Evolutionary conservation across 176 grass and related monocot species (phyloP), one percentile per base, ranked within the genome.

Genomic region (Avena eriantha): DNA sequence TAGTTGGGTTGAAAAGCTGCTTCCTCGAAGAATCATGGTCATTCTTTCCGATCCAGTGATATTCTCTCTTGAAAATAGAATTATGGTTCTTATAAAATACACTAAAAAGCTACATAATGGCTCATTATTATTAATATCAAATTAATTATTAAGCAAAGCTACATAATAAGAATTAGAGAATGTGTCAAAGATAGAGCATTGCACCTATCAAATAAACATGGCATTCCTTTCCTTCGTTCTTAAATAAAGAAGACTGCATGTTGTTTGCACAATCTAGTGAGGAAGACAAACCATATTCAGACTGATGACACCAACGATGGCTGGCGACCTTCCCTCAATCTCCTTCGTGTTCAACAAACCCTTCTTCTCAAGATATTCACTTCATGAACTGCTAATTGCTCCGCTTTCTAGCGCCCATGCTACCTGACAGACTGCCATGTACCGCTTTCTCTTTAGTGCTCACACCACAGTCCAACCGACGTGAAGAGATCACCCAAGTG

Each of bases 261-360:
- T 58, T 93, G 56, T 77, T 98, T 60, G 87, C 85, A 85, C 84
- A 89, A 83, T 93, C 89, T 90, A 78, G 84, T 54, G 87, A 89
- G 75, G 77, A 84, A 70, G 90, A 95, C 69, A 98, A 29, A 29
- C 29, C 29, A 29, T 29, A 29, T 29, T 29, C 29, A 29, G 29
- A 29, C 29, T 29, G 29, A 29, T 29, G 29, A 29, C 29, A 29
- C 29, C 29, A 29, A 29, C 29, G 29, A 2, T 29, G 29, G 29
- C 29, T 29, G 29, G 29, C 29, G 29, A 29, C 29, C 29, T 29
- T 29, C 29, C 29, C 29, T 29, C 29, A 29, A 29, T 29, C 29
- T 29, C 29, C 2, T 29, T 29, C 29, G 29, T 29, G 29, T 29
- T 29, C 29, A 29, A 29, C 29, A 29, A 29, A 29, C 29, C 29